Base-by-base conservation (phyloP, 495 filamentous ascomycete genomes). In the Penicillium atrosanguineum region DNA sequence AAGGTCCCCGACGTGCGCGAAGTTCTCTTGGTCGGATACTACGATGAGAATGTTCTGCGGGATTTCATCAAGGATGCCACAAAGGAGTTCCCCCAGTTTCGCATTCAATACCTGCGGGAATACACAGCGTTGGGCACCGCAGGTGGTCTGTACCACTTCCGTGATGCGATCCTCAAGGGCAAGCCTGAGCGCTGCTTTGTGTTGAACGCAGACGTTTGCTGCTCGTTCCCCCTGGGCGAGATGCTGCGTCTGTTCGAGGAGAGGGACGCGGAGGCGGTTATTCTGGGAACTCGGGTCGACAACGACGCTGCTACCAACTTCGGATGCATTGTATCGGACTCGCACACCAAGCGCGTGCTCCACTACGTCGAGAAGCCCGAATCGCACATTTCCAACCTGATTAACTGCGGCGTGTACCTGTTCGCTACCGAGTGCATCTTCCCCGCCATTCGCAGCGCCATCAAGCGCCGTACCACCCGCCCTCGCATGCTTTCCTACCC, bases 331-430 rank as follows among this genome's bases (percentile, higher is more conserved):
- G 94, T 99, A 21, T 92, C 89, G 41, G 95, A 99, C 67, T 79
- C 90, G 12, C 90, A 96, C 73, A 96, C 90, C 63, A 91, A 92
- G 70, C 90, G 92, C 45, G 94, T 99, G 44, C 86, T 97, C 42
- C 94, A 99, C 78, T 99, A 99, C 74, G 94, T 99, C 70, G 94
- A 99, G 82, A 97, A 97, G 79, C 94, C 94, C 53, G 94, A 99
- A 71, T 94, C 89, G 44, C 89, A 96, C 73, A 97, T 99, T 71
- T 95, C 89, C 52, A 97, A 97, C 71, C 80, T 99, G 45, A 99
- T 99, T 82, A 99, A 99, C 80, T 97, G 94, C 71, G 94, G 94
- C 50, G 95, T 99, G 55, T 99, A 99, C 73, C 87, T 99, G 45
- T 99, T 99, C 74, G 79, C 87, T 21, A 91, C 93, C 62, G 91